Base-by-base conservation (phyloP, 441 rosid species). In the Theobroma grandiflorum region DNA sequence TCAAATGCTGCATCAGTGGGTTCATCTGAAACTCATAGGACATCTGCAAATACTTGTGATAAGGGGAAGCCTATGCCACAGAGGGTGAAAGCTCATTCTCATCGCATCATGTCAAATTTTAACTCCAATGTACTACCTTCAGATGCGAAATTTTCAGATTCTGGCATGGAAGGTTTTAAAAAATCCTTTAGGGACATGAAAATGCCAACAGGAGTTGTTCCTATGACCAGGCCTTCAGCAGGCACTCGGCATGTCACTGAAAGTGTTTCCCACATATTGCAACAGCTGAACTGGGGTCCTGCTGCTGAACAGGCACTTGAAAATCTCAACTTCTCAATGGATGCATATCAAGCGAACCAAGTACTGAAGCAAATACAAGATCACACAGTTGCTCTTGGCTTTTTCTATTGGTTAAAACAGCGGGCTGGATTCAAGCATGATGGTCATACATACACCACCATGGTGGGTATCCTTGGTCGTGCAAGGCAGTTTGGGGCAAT, bases 401-500 rank as follows among this genome's bases (percentile, higher is more conserved):
- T 94, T 85, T 95, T 94, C 84, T 55, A 90, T 87, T 95, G 98
- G 98, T 83, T 95, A 73, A 95, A 92, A 85, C 72, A 76, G 76
- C 90, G 82, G 81, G 82, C 91, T 69, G 87, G 93, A 31, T 95
- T 90, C 87, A 91, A 89, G 88, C 99, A 95, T 40, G 98, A 94
- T 85, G 94, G 89, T 42, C 95, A 93, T 81, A 94, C 99, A 74
- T 95, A 93, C 84, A 95, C 99, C 74, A 95, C 98, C 57, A 94
- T 95, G 99, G 89, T 94, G 43, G 99, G 98, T 68, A 91, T 91
- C 81, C 95, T 95, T 59, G 99, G 99, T 47, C 97, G 94, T 80
- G 90, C 93, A 4, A 93, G 81, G 89, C 94, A 93, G 82, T 94
- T 95, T 81, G 90, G 86, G 57, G 83, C 84, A 6, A 92, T 94